Base-by-base conservation (phyloP, 2,329 filamentous ascomycete genomes). In the Fusarium staphyleae region DNA sequence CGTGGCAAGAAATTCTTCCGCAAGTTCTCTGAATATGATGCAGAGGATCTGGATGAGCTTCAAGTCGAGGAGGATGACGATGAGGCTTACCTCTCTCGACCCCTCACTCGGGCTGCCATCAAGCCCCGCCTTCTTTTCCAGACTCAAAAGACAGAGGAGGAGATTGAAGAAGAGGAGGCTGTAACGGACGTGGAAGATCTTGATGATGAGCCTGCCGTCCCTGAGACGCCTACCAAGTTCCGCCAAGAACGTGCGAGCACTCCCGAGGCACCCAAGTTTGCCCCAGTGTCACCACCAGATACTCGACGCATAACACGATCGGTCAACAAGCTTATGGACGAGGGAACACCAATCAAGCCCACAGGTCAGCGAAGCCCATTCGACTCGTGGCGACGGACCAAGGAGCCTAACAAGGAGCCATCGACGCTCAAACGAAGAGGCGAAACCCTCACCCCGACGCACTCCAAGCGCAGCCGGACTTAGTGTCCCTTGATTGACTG, bases 1-100 rank as follows among this genome's bases (percentile, higher is more conserved):
- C 90, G 90, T 66, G 90, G 90, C 70, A 91, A 89, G 78, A 90
- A 86, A 70, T 79, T 90, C 50, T 91, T 91, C 76, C 86, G 87
- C 72, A 88, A 87, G 68, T 91, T 88, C 63, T 72, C 76, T 7
- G 75, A 77, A 24, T 71, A 75, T 39, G 74, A 74, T 18, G 70
- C 39, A 15, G 63, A 67, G 33, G 68, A 70, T 34, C 18, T 60
- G 45, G 70, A 76, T 32, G 66, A 69, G 69, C 69, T 51, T n/a
- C 66, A 75, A 34, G 74, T 71, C 8, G 70, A 69, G 2, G 71
- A 65, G 13, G 70, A 72, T 37, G 74, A 75, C 43, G 66, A 70
- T 12, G 72, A 75, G 26, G 63, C 70, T 37, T 62, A 68, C 39
- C 71, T 74, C 24, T 60, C 69, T 52, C 69, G 70, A 24, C 84